A percentile compares a stretch with the other conserved stretches of the same genome.
phyloP scores from a whole-genome alignment of 2,329 filamentous ascomycete genomes.

The Teratosphaeria viscida region DNA sequence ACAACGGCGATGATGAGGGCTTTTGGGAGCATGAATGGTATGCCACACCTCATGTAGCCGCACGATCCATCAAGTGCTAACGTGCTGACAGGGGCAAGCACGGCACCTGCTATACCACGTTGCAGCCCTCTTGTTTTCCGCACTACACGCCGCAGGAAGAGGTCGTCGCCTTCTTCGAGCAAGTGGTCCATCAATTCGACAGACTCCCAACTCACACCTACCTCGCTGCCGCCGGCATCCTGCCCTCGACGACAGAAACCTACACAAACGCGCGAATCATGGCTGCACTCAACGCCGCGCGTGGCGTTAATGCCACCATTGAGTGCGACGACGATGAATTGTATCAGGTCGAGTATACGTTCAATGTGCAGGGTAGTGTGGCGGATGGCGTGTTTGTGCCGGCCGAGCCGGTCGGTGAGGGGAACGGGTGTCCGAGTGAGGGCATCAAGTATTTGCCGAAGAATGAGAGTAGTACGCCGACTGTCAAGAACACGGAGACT shows the following conservation, averaged over 20 bases:
- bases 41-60: no score
- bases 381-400: constrained; percentile 50
- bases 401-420: constrained; percentile 45
- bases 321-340: constrained; percentile 40
- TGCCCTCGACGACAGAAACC: constrained; percentile 42
- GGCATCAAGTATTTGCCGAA: constrained; percentile 56
- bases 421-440: constrained; percentile 48
- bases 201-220: constrained; percentile 52
- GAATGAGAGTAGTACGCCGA: constrained; percentile 7
- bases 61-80: no score
- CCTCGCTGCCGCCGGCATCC: constrained; percentile 51
- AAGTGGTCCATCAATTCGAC: constrained; percentile 55
- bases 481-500: constrained; percentile 1
- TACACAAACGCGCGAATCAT: constrained; percentile 48
- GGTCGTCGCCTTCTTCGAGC: constrained; percentile 58
- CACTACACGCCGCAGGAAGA: constrained; percentile 36
- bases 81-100: no score
- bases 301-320: constrained; percentile 37
- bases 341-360: constrained; percentile 49
- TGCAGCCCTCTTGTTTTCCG: no score
- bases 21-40: no score
- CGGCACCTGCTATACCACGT: no score
- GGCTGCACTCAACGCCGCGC: constrained; percentile 4
- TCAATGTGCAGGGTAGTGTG: constrained; percentile 46
- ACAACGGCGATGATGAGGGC: no score